These are phyloP conservation scores for Rhodotorula sp. DNA, from an alignment of 1,284 basidiomycete species.

Conservation along the genomic window DNA sequence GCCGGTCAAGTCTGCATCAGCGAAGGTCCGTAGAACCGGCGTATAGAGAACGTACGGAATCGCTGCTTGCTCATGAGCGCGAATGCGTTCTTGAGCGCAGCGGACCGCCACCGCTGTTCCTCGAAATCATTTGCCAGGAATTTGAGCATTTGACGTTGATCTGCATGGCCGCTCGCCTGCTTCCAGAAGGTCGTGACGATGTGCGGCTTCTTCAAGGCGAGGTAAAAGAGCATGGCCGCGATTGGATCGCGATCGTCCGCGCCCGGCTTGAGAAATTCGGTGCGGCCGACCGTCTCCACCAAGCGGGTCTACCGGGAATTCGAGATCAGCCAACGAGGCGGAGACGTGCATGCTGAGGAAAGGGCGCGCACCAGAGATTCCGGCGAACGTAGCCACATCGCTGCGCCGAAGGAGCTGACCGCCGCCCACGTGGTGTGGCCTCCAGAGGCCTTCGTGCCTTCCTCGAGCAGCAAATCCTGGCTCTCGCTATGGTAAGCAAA, in stretches of 20 bases:
- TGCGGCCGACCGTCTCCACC: constrained; percentile 86
- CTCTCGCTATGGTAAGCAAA: constrained; percentile 95
- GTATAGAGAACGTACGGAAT: constrained; percentile 63
- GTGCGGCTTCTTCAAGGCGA: constrained; percentile 86
- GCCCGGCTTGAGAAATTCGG: constrained; percentile 71
- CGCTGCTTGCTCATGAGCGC: constrained; percentile 85
- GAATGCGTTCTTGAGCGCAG: constrained; percentile 95
- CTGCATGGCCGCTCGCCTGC: constrained; percentile 89
- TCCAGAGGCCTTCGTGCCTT: constrained; percentile 57
- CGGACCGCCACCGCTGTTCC: constrained; percentile 80
- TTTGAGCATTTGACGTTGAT: constrained; percentile 84
- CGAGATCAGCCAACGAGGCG: no score
- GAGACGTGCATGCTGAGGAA: no score
- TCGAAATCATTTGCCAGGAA: constrained; percentile 91
- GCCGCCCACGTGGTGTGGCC: constrained; percentile 85
- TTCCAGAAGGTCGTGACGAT: constrained; percentile 93
- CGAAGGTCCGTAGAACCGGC: not conserved
- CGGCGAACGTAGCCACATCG: constrained; percentile 77
- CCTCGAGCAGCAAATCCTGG: constrained; percentile 74
- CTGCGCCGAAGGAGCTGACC: constrained; percentile 78
- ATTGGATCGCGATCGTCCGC: constrained; percentile 83
- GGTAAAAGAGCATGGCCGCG: constrained; percentile 86
- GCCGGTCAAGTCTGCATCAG: not conserved
- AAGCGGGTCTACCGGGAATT: constrained; percentile 61
- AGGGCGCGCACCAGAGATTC: constrained; percentile 65